phyloP scores from a whole-genome alignment of 805 yeast genomes.

The Candida germanica region DNA sequence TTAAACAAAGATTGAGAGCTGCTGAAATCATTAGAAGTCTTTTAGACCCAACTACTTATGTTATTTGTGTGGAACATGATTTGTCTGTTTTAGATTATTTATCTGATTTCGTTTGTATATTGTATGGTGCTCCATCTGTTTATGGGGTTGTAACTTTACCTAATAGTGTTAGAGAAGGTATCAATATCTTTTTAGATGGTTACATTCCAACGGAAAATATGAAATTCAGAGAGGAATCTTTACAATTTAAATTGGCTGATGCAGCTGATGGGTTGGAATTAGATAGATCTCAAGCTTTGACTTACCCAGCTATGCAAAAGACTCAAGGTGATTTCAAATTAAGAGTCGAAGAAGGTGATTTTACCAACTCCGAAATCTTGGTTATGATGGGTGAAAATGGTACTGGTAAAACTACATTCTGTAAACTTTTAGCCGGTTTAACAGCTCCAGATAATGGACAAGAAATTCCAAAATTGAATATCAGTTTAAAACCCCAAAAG shows the following conservation, averaged over 20 bases:
- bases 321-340: conserved; percentile 96
- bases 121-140: conserved; percentile 97
- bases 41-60: conserved; percentile 71
- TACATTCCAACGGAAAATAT: conserved; percentile 95
- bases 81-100: conserved; percentile 94
- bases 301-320: conserved; percentile 79
- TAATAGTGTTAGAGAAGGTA: conserved; percentile 97
- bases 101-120: conserved; percentile 93
- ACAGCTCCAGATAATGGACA: conserved; percentile 79
- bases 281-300: conserved; percentile 76
- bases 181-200: conserved; percentile 97
- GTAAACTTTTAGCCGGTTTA: conserved; percentile 92
- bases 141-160: conserved; percentile 99
- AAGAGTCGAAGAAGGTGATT: conserved; percentile 79
- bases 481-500: conserved; percentile 98
- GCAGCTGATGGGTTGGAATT: conserved; percentile 73
- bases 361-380: conserved; percentile 92
- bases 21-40: conserved; percentile 91
- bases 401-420: conserved; percentile 98
- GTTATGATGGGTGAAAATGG: conserved; percentile 99
- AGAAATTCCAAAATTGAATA: conserved; percentile 82
- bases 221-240: conserved; percentile 93
- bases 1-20: conserved; percentile 97
- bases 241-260: conserved; percentile 90
- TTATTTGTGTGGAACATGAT: conserved; percentile 98